These are phyloP conservation scores for Tulasnella sp. DNA, from an alignment of 768 basidiomycete species.

Conservation along the genomic window DNA sequence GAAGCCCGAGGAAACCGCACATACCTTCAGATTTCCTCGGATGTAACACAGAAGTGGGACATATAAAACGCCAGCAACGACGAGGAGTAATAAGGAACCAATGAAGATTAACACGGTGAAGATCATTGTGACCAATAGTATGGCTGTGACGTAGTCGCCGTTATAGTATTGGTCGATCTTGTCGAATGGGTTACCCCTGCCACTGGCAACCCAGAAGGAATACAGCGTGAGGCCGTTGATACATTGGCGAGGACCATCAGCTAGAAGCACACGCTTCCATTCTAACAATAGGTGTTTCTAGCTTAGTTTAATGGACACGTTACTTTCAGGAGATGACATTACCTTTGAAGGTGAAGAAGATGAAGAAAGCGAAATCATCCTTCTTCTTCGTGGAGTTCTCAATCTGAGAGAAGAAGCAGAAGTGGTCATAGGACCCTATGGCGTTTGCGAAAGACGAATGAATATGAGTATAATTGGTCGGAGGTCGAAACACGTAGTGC, in stretches of 20 bases:
- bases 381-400: conserved; percentile 89
- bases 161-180: conserved; percentile 70
- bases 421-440: conserved; percentile 87
- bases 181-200: conserved; percentile 45
- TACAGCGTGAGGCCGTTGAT: conserved; percentile 98
- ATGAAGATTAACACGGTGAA: conserved; percentile 85
- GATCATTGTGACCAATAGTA: conserved; percentile 76
- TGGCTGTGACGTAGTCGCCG: conserved; percentile 59
- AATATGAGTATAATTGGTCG: not conserved
- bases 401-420: conserved; percentile 97
- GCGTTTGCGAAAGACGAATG: not conserved
- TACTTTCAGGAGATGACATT: conserved; percentile 21
- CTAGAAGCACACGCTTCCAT: conserved; percentile 81
- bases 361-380: conserved; percentile 97
- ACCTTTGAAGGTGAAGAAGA: conserved; percentile 99
- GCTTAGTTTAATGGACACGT: not conserved
- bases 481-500: not conserved
- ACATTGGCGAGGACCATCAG: conserved; percentile 92
- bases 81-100: conserved; percentile 70
- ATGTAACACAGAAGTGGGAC: conserved; percentile 93
- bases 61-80: conserved; percentile 78
- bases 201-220: conserved; percentile 64
- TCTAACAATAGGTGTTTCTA: conserved; percentile 35
- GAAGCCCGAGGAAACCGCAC: conserved; percentile 8
- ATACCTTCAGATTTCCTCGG: conserved; percentile 89